Percentiles rank a stretch among this genome's conserved stretches.
These are phyloP conservation scores for Irpex sp. DNA, from an alignment of 1,284 basidiomycete genomes.

Conservation along the genomic window DNA sequence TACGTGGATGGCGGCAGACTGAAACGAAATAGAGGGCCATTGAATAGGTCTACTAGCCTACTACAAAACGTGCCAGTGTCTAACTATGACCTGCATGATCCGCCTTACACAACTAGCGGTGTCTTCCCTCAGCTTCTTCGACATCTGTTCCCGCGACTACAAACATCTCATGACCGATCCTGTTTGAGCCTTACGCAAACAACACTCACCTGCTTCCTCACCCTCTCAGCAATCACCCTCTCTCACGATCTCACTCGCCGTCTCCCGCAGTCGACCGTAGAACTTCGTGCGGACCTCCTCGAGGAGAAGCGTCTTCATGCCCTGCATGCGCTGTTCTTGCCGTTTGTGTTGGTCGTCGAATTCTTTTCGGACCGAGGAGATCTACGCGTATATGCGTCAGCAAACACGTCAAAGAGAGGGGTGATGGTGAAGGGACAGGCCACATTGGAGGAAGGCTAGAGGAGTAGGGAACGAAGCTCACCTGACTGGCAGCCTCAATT, in stretches of 20 bases:
- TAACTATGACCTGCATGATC: conserved; percentile 35
- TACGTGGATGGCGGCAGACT: no score
- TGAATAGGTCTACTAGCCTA: no score
- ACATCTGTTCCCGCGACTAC: conserved; percentile 42
- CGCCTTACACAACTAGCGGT: conserved; percentile 28
- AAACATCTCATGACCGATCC: neutral
- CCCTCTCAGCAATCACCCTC: conserved; percentile 32
- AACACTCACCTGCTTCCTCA: conserved; percentile 24
- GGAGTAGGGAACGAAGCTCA: conserved; percentile 17
- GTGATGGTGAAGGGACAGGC: no score
- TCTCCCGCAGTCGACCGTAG: conserved; percentile 30
- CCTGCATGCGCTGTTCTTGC: conserved; percentile 36
- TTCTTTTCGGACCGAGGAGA: conserved; percentile 34
- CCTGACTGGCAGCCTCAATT: conserved; percentile 41
- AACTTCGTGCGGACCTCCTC: conserved; percentile 37
- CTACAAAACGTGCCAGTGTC: conserved; percentile 1
- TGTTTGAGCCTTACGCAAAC: neutral
- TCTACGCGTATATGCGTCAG: conserved; percentile 21
- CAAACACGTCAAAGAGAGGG: no score
- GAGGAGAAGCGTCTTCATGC: conserved; percentile 32
- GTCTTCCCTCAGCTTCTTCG: conserved; percentile 40
- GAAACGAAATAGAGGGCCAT: no score
- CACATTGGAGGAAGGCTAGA: neutral
- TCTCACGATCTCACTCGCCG: conserved; percentile 32
- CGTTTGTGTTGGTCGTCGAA: conserved; percentile 34